Evolutionary conservation across 2,329 filamentous ascomycete genomes (phyloP), one percentile per base, ranked within the genome.

Genomic region (Fonsecaea pedrosoi): DNA sequence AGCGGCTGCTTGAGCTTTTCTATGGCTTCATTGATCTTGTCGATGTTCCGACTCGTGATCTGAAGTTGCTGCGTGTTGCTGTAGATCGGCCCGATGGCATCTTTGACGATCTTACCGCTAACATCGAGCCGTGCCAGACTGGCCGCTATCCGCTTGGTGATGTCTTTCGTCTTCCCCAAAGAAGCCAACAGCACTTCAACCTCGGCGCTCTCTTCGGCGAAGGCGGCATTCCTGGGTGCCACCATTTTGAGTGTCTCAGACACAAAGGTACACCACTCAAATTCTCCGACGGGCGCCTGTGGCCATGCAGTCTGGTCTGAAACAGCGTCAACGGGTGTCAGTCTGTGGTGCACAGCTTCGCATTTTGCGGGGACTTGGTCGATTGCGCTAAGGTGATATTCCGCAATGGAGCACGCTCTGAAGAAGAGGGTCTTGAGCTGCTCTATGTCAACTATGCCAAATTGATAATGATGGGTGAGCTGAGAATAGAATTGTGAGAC

Each of bases 61-160:
- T 98, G 95, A 25, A 98, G 84, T 69, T 89, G 90, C 78, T 92
- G 91, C 0, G 95, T 98, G 78, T 97, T 96, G 73, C 91, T 92
- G 76, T 94, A 96, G 50, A 99, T 90, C 8, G 95, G 95, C 0
- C 92, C 92, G 64, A 96, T 93, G 10, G 96, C 94, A 75, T 97
- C 92, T 74, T 92, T 90, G 21, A 98, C 93, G 67, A 91, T 94
- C 80, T 93, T 92, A 18, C 94, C 95, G 61, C 92, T 96, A 42
- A 90, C 88, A 74, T 98, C 93, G 38, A 99, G 84, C 64, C 94
- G 87, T 42, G 88, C 87, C 72, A 97, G 85, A 60, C 92, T 96
- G 34, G 91, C 90, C 79, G 96, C 91, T 64, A 99, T 97, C 83
- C 96, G 97, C 82, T 95, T 97, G 37, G 93, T 97, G 77, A 98